Conservation (phyloP, 1,284 basidiomycete species). For the Stereum hirsutum region DNA sequence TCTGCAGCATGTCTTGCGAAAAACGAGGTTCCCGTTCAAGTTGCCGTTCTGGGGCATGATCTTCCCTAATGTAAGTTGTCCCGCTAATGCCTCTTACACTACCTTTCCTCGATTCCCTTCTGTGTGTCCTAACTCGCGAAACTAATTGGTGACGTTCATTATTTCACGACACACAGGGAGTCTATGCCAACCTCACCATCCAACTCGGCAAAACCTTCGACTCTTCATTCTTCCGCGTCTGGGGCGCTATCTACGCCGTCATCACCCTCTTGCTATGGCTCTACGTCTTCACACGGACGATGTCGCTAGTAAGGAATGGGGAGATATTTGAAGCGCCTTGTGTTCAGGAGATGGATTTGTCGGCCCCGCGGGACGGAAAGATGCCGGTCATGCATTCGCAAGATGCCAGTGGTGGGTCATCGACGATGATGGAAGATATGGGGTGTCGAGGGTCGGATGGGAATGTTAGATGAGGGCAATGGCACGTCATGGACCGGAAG, state of each 20-base stretch:
- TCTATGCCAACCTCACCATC: slow-evolving; percentile 3
- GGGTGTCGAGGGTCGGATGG: too few relatives aligned
- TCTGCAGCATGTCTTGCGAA: slow-evolving; percentile 20
- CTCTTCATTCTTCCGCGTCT: slow-evolving; percentile 28
- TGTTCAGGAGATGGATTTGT: slow-evolving; percentile 5
- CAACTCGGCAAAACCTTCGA: slow-evolving; percentile 11
- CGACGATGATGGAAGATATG: too few relatives aligned
- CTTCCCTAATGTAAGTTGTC: slow-evolving; percentile 39
- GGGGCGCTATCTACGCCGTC: slow-evolving; percentile 25
- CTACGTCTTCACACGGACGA: slow-evolving; percentile 24
- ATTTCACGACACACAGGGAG: slow-evolving; percentile 21
- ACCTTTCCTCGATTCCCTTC: too few relatives aligned
- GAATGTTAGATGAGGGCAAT: too few relatives aligned
- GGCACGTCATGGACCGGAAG: too few relatives aligned
- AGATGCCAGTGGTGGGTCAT: too few relatives aligned
- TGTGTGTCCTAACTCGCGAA: slow-evolving; percentile 21
- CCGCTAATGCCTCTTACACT: slow-evolving; percentile 34
- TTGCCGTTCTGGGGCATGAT: slow-evolving; percentile 40
- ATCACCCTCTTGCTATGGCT: slow-evolving; percentile 39
- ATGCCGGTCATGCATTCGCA: too few relatives aligned
- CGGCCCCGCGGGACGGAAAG: too few relatives aligned
- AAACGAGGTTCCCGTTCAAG: slow-evolving; percentile 24
- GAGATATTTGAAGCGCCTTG: slow-evolving; percentile 11
- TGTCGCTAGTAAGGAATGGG: slow-evolving; percentile 3
- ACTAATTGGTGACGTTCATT: not conserved